These are phyloP conservation scores for Ustilago cynodontis DNA, from an alignment of 1,284 basidiomycete species.

Conservation along the genomic window DNA sequence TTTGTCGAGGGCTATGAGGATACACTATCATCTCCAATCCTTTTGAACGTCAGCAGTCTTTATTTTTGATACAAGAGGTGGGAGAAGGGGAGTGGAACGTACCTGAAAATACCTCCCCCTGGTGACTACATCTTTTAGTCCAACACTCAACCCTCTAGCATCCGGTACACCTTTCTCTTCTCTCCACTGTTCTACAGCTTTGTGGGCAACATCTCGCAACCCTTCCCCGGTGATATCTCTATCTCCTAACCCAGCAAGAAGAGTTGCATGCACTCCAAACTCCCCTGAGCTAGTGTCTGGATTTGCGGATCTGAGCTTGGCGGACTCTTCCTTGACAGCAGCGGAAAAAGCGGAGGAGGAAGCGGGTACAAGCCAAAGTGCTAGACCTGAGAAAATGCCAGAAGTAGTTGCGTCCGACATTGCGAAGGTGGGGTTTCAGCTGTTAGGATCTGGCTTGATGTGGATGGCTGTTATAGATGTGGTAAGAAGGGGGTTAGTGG, in stretches of 20 bases:
- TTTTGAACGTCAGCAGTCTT: too few species aligned
- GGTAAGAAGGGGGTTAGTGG: neutral
- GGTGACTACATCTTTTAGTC: conserved; percentile 22
- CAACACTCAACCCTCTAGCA: neutral
- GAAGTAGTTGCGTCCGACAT: conserved; percentile 4
- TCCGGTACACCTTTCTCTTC: neutral
- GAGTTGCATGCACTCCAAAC: conserved; percentile 35
- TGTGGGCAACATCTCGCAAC: neutral
- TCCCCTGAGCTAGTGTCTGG: neutral
- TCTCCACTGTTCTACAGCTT: conserved; percentile 11
- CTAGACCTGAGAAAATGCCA: conserved; percentile 32
- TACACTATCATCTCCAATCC: conserved; percentile 23
- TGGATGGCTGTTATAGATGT: neutral
- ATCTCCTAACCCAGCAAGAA: conserved; percentile 34
- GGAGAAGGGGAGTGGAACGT: neutral
- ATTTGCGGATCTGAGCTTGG: neutral
- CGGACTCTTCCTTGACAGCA: conserved; percentile 1
- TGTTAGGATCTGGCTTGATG: too few species aligned
- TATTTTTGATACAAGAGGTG: too few species aligned
- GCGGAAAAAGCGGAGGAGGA: neutral
- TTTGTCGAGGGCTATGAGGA: conserved; percentile 21
- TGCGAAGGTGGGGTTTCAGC: neutral
- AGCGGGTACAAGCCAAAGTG: conserved; percentile 42
- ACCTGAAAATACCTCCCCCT: conserved; percentile 37
- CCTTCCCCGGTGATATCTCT: neutral